Conservation (phyloP, 148 eudicot genomes). For the Polygonum aviculare region DNA sequence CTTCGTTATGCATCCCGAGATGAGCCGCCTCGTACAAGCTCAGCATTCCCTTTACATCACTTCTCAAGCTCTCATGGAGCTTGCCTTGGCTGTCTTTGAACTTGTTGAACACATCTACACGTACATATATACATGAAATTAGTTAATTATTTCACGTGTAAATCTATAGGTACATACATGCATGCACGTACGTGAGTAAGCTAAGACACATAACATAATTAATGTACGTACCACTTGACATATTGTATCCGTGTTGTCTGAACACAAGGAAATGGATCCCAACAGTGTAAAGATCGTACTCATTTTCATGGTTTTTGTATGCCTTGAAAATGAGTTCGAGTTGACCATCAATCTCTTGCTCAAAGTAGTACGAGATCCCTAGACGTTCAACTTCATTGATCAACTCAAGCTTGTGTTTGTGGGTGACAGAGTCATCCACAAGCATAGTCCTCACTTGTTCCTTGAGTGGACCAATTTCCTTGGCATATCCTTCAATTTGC, state of each 20-base stretch:
- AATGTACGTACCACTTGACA: not conserved
- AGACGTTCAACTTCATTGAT: slow-evolving; percentile 21
- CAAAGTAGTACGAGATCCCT: slow-evolving; percentile 22
- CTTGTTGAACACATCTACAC: slow-evolving; percentile 19
- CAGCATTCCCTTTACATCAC: not conserved
- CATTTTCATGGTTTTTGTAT: not conserved
- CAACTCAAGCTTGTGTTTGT: not conserved
- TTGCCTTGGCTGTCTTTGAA: too few species aligned
- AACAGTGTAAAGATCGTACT: too few species aligned
- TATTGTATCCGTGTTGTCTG: too few species aligned
- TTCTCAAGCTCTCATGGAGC: too few species aligned
- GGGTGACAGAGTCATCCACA: not conserved
- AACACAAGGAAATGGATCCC: too few species aligned
- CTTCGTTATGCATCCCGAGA: slow-evolving; percentile 7
- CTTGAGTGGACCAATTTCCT: slow-evolving; percentile 18
- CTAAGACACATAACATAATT: too few species aligned
- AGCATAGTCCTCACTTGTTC: slow-evolving; percentile 17
- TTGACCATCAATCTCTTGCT: slow-evolving; percentile 16
- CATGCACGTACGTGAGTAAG: slow-evolving; percentile 8
- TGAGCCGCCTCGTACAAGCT: not conserved
- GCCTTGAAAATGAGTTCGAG: slow-evolving; percentile 3
- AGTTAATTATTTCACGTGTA: too few species aligned
- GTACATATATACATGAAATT: slow-evolving; percentile 27
- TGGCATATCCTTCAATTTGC: not conserved
- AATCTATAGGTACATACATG: too few species aligned